Evolutionary conservation across 495 filamentous ascomycete species (phyloP), one percentile per base, ranked within the genome.

Genomic region (Xylaria sp.): DNA sequence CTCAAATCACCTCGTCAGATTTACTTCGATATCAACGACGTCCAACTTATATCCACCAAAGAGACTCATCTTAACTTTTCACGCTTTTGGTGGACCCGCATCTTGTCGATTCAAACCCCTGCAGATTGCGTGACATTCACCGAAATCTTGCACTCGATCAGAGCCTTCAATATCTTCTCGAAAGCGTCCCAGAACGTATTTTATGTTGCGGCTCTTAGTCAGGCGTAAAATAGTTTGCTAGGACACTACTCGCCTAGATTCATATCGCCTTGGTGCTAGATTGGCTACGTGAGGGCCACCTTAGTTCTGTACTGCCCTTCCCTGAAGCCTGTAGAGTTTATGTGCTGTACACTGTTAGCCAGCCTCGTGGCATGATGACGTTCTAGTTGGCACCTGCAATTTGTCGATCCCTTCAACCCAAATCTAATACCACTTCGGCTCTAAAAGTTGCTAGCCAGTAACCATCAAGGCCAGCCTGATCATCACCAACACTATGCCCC

Each of bases 351-450:
- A 24, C 61, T 46, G 24, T 21, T 63, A n/a, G 48, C 46, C 48
- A 78, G 76, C 76, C 76, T 78, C 48, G 74, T 74, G 61, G 43
- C 72, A 73, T 68, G 63, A 40, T 67, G 70, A 76, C 76, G 70
- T 76, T 57, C 55, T 57, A 57, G 46, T 66, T 76, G 74, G 46
- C 46, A 70, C 72, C 72, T 76, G 72, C 70, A 70, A 74, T 70
- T 35, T 69, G 72, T 74, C 74, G 76, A 76, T 78, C 62, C 17
- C 21, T 31, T 41, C 9, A 24, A 35, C 31, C 17, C 17, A 4
- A 35, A 48, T 31, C 44, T 19, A 52, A 37, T 41, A 50, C 33
- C 11, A 24, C 43, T 52, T 52, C 62, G 52, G 44, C 62, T 31
- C 31, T 26, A 9, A 64, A 35, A 19, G 29, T 35, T 52, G 26